Base-by-base conservation (phyloP, 2,329 filamentous ascomycete species). In the Venturia effusa region DNA sequence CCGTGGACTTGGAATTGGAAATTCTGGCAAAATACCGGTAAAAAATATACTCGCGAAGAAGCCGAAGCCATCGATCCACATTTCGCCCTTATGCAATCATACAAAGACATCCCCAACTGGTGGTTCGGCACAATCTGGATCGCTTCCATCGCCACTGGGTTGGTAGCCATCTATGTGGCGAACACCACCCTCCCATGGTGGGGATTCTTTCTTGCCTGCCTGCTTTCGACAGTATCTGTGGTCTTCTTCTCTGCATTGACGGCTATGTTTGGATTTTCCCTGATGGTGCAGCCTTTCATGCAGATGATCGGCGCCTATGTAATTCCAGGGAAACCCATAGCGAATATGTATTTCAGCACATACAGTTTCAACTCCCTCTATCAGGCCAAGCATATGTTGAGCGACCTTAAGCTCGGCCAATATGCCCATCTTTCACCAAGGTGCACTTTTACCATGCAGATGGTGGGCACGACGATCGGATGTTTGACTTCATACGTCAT, bases 261-360 rank as follows among this genome's bases (percentile, higher is more conserved):
- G 13, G 71, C 67, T 6, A 65, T 72, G 48, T 70, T 68, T 24
- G 67, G 66, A 43, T 63, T 40, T 64, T 61, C 39, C 67, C 41
- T 64, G 39, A 68, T 68, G 68, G 72, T 63, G 69, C 66, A 65
- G 61, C 67, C 39, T 64, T 61, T 68, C 27, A 65, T 66, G 27
- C 67, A 69, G 57, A 60, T 67, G 48, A 40, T 67, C 40, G 63
- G 64, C 24, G 66, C 63, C 11, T 65, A 65, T 63, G 66, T 68
- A 30, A 68, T 63, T n/a, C 68, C 75, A 0, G 71, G 74, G 1
- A 71, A 70, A 48, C 76, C 73, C 1, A 67, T 79, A 8, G 75
- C 75, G 11, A 78, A 79, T 64, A 75, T 80, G 71, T 79, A 78
- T 67, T 80, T 80, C 68, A 74, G 71, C 22, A 70, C 72, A 3